phyloP scores from a whole-genome alignment of 2,329 filamentous ascomycete genomes.

The Pestalotiopsis sp. region DNA sequence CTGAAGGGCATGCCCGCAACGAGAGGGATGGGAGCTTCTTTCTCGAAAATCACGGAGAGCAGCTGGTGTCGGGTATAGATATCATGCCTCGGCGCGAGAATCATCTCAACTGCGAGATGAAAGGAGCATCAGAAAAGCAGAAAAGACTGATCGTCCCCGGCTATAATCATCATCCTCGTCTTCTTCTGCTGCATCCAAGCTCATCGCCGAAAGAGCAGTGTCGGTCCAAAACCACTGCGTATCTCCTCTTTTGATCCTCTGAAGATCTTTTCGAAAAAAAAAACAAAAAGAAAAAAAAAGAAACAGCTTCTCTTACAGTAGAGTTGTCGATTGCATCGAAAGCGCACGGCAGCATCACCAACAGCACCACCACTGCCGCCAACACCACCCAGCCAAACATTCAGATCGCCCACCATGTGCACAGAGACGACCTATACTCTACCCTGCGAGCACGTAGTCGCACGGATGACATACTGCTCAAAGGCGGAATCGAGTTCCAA shows the following conservation, averaged over 20 bases:
- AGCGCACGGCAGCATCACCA: background rate
- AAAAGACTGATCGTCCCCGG: background rate
- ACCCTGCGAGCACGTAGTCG: conserved; percentile 53
- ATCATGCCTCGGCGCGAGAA: background rate
- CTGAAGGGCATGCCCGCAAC: background rate
- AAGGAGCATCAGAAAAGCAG: background rate
- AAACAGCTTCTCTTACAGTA: background rate
- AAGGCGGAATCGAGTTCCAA: conserved; percentile 36
- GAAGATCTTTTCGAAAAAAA: background rate
- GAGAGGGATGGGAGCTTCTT: background rate
- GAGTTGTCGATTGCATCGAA: background rate
- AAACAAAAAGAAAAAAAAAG: background rate
- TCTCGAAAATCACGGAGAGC: background rate
- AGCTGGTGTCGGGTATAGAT: conserved; percentile 4
- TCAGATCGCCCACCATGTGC: conserved; percentile 43
- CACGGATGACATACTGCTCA: conserved; percentile 46
- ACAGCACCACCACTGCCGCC: background rate
- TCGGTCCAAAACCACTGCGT: background rate
- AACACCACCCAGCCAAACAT: conserved; percentile 4
- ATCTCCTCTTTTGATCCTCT: background rate
- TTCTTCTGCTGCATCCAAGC: background rate
- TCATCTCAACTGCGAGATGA: background rate
- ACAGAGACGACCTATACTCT: conserved; percentile 52
- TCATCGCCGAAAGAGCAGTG: background rate
- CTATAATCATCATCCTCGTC: background rate